A percentile compares a stretch with the other conserved stretches of the same genome.
phyloP scores from a whole-genome alignment of 306 rosid genomes.

The Vicia faba region DNA sequence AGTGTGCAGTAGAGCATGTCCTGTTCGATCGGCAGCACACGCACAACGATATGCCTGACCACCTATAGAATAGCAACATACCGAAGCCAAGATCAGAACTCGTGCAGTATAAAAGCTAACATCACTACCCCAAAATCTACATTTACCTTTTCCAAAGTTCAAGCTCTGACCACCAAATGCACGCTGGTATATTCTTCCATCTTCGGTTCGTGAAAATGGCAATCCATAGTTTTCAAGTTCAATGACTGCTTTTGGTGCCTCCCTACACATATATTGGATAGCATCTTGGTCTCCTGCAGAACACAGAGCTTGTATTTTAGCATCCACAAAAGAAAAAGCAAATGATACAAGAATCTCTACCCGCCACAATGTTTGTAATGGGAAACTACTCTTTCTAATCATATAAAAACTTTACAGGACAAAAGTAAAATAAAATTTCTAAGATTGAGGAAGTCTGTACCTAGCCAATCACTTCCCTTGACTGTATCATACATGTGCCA shows the following conservation, averaged over 20 bases:
- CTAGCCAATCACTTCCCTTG: slow-evolving; percentile 96
- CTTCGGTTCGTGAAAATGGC: slow-evolving; percentile 91
- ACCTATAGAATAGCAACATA: slow-evolving; percentile 49
- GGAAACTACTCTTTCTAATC: slow-evolving; percentile 10
- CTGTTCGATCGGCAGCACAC: slow-evolving; percentile 96
- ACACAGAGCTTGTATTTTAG: slow-evolving; percentile 29
- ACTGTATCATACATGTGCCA: slow-evolving; percentile 99
- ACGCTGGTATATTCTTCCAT: slow-evolving; percentile 88
- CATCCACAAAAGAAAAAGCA: slow-evolving; percentile 5
- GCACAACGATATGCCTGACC: slow-evolving; percentile 97
- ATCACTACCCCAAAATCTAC: slow-evolving; percentile 14
- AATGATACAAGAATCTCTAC: not conserved
- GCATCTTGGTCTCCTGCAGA: slow-evolving; percentile 93
- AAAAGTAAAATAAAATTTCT: not conserved
- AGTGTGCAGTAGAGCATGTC: slow-evolving; percentile 89
- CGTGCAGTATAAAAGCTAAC: not conserved
- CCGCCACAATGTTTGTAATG: not conserved
- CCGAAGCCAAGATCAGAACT: slow-evolving; percentile 38
- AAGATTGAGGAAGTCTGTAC: slow-evolving; percentile 36
- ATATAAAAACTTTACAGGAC: not conserved
- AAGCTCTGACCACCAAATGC: slow-evolving; percentile 99
- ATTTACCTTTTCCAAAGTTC: slow-evolving; percentile 81
- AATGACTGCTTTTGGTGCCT: slow-evolving; percentile 94
- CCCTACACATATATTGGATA: slow-evolving; percentile 93
- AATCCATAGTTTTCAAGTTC: slow-evolving; percentile 92